Percentiles rank a stretch among this genome's conserved stretches.
phyloP scores from a whole-genome alignment of 371 early-diverging fungal genomes.

The Actinomucor elegans region DNA sequence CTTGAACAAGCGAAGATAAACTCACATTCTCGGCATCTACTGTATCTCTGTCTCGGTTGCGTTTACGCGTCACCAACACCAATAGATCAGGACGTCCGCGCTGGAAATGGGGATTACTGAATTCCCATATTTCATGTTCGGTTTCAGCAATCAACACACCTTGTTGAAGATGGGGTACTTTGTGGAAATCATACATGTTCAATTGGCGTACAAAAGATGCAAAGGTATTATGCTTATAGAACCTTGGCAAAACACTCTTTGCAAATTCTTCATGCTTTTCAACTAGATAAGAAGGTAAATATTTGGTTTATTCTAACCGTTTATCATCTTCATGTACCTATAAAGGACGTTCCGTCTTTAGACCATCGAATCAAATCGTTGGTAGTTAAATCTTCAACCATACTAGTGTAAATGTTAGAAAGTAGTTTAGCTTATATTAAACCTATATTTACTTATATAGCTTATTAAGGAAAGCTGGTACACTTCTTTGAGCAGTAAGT shows the following conservation, averaged over 20 bases:
- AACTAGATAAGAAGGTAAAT: constrained; percentile 33
- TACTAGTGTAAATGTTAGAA: too few relatives aligned
- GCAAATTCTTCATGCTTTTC: constrained; percentile 77
- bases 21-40: constrained; percentile 34
- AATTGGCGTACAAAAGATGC: constrained; percentile 93
- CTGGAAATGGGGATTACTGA: constrained; percentile 55
- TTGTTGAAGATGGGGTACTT: constrained; percentile 76
- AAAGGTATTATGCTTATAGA: constrained; percentile 93
- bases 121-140: constrained; percentile 65
- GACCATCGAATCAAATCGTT: constrained; percentile 77
- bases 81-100: constrained; percentile 53
- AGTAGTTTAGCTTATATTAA: neutral
- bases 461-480: constrained; percentile 88
- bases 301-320: too few relatives aligned
- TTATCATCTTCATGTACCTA: constrained; percentile 46
- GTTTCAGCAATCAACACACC: constrained; percentile 68
- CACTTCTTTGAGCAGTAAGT: constrained; percentile 47
- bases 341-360: constrained; percentile 70
- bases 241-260: constrained; percentile 77
- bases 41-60: constrained; percentile 44
- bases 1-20: constrained; percentile 58
- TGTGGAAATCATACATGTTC: constrained; percentile 90
- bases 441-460: constrained; percentile 64
- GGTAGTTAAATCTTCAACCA: constrained; percentile 68
- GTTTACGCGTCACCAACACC: constrained; percentile 54